phyloP scores from a whole-genome alignment of 2,329 filamentous ascomycete genomes.

The Penicillium sp. region DNA sequence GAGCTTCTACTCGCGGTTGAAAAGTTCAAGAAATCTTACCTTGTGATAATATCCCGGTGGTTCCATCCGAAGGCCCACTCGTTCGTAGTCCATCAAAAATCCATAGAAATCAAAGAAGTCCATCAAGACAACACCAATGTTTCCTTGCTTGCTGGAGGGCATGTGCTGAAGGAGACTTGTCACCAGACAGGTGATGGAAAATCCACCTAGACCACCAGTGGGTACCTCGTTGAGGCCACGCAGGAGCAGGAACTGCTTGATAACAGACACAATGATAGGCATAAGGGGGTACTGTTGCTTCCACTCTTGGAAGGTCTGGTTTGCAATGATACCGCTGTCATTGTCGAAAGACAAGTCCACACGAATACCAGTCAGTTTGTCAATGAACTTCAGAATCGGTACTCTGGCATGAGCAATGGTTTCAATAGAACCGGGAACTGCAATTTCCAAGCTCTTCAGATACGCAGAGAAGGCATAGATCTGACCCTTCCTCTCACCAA shows the following conservation, averaged over 20 bases:
- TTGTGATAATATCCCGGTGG: slow-evolving; percentile 76
- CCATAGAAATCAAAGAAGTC: slow-evolving; percentile 90
- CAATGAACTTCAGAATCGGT: slow-evolving; percentile 87
- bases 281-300: slow-evolving; percentile 76
- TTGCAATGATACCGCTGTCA: slow-evolving; percentile 72
- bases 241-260: slow-evolving; percentile 93
- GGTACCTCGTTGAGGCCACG: slow-evolving; percentile 87
- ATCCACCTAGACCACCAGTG: slow-evolving; percentile 87
- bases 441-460: slow-evolving; percentile 57
- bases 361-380: slow-evolving; percentile 71
- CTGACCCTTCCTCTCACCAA: slow-evolving; percentile 51
- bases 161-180: slow-evolving; percentile 82
- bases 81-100: slow-evolving; percentile 64
- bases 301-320: slow-evolving; percentile 79
- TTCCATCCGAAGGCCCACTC: slow-evolving; percentile 71
- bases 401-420: slow-evolving; percentile 76
- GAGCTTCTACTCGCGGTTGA: background rate
- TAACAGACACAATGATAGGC: slow-evolving; percentile 77
- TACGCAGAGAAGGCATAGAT: slow-evolving; percentile 64
- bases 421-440: slow-evolving; percentile 59
- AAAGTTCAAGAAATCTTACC: slow-evolving; percentile 45
- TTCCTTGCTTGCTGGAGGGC: slow-evolving; percentile 66
- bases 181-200: slow-evolving; percentile 89
- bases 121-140: slow-evolving; percentile 78
- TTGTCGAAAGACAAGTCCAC: slow-evolving; percentile 97